Conservation (phyloP, 495 filamentous ascomycete genomes). For the Evernia prunastri region DNA sequence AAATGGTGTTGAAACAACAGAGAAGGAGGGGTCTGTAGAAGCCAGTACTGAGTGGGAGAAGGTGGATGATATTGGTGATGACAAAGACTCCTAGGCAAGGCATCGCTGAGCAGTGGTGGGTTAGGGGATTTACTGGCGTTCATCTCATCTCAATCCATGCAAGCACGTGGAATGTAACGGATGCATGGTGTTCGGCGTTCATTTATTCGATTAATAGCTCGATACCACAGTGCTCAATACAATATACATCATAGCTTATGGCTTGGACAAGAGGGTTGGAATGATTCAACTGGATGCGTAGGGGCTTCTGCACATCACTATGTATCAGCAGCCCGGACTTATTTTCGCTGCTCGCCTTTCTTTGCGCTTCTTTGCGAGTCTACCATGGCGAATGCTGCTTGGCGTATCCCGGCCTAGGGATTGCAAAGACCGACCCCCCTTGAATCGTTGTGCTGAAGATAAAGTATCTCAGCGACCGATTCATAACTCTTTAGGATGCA, state of each 20-base stretch:
- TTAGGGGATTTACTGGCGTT: neutral
- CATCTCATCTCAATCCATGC: neutral
- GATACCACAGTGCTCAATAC: neutral
- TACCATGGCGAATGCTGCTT: neutral
- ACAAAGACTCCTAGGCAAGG: neutral
- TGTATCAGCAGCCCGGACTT: neutral
- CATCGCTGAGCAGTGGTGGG: neutral
- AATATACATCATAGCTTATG: neutral
- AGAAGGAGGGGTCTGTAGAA: constrained; percentile 6
- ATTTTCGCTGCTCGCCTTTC: neutral
- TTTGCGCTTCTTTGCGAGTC: neutral
- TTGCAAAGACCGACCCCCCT: neutral
- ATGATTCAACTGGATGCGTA: neutral
- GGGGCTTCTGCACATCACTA: neutral
- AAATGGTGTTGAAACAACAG: neutral
- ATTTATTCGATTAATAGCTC: neutral
- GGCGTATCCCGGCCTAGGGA: neutral
- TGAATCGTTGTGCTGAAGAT: neutral
- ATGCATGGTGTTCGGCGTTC: neutral
- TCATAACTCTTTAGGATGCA: neutral
- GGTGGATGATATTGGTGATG: neutral
- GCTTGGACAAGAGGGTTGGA: neutral
- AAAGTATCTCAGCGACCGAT: neutral
- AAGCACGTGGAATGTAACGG: neutral
- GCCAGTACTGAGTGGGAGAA: constrained; percentile 8